These are phyloP conservation scores for Albizia julibrissin DNA, from an alignment of 306 rosid genomes.

Conservation along the genomic window DNA sequence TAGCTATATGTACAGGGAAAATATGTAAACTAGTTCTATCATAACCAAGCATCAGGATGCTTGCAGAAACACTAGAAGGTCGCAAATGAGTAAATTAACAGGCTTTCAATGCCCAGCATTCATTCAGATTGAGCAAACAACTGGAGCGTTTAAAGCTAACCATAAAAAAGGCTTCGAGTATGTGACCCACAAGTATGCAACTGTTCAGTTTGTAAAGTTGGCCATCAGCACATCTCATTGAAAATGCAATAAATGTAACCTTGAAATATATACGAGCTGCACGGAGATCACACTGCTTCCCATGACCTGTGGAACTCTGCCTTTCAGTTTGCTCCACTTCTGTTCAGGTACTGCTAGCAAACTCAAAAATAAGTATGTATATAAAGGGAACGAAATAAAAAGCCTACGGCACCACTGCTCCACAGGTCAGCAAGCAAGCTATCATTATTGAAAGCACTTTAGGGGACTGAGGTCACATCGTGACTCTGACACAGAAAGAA, in stretches of 20 bases:
- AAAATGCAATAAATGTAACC: slow-evolving; percentile 44
- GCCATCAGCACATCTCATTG: slow-evolving; percentile 43
- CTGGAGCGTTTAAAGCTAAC: slow-evolving; percentile 25
- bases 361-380: slow-evolving; percentile 13
- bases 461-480: background rate
- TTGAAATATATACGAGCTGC: slow-evolving; percentile 36
- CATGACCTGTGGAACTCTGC: slow-evolving; percentile 35
- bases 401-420: background rate
- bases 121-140: slow-evolving; percentile 27
- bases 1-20: slow-evolving; percentile 33
- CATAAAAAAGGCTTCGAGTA: slow-evolving; percentile 20
- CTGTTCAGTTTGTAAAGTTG: slow-evolving; percentile 39
- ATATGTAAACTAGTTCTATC: slow-evolving; percentile 9
- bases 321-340: slow-evolving; percentile 28
- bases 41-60: slow-evolving; percentile 30
- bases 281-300: slow-evolving; percentile 21
- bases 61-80: slow-evolving; percentile 26
- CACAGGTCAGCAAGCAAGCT: slow-evolving; percentile 4
- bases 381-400: background rate
- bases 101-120: slow-evolving; percentile 20
- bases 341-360: slow-evolving; percentile 30
- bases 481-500: background rate
- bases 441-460: background rate
- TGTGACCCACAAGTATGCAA: slow-evolving; percentile 35
- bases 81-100: slow-evolving; percentile 5